phyloP scores from a whole-genome alignment of 164 flowering plant species.

The Vitis rotundifolia region DNA sequence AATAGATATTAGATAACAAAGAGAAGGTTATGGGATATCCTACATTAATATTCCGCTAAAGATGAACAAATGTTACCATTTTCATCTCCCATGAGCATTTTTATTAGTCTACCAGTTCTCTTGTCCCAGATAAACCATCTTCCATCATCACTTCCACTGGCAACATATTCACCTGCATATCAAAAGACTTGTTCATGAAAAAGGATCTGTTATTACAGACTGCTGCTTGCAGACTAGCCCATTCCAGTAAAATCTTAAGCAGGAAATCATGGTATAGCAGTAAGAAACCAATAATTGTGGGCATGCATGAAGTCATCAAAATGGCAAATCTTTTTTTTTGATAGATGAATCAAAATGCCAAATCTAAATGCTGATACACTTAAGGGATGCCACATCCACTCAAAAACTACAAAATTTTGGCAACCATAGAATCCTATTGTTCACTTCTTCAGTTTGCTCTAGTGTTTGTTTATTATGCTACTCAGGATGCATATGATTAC shows the following conservation, averaged over 20 bases:
- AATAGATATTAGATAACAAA: conserved; percentile 7
- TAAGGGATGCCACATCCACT: not conserved
- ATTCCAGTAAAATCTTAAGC: too few relatives aligned
- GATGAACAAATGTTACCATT: conserved; percentile 48
- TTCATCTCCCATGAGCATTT: conserved; percentile 92
- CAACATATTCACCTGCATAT: conserved; percentile 76
- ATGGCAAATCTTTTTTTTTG: too few relatives aligned
- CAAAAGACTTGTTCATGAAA: not conserved
- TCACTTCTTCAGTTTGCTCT: not conserved
- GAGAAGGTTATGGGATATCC: not conserved
- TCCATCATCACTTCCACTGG: conserved; percentile 99
- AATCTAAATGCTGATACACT: not conserved
- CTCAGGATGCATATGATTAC: too few relatives aligned
- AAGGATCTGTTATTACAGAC: not conserved
- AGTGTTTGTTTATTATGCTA: too few relatives aligned
- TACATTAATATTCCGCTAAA: too few relatives aligned
- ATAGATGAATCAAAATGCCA: too few relatives aligned
- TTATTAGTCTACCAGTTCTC: conserved; percentile 83
- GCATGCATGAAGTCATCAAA: too few relatives aligned
- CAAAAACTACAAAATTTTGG: not conserved
- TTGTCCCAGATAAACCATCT: conserved; percentile 99
- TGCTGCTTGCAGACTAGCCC: not conserved
- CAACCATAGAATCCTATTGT: not conserved
- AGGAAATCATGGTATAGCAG: too few relatives aligned
- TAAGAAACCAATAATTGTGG: too few relatives aligned